phyloP scores from a whole-genome alignment of 352 stramenopile genomes.

The Pythium chondricola region DNA sequence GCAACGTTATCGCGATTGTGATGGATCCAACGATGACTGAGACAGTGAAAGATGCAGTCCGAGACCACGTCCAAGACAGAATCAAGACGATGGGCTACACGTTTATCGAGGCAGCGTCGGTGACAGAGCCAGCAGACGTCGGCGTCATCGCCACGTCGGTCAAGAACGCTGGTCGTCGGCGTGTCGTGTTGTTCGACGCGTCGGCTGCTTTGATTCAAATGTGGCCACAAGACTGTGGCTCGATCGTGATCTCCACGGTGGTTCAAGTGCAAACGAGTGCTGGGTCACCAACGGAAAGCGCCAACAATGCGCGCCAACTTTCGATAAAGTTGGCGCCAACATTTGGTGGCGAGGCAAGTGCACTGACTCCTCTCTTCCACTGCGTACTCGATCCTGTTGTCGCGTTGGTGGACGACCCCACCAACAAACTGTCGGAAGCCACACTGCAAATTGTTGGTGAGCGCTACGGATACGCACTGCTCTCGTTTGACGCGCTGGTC shows the following conservation, averaged over 20 bases:
- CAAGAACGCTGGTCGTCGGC: slow-evolving; percentile 1
- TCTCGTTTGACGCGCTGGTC: slow-evolving; percentile 19
- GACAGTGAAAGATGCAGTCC: neutral
- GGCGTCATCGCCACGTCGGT: neutral
- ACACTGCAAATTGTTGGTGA: slow-evolving; percentile 1
- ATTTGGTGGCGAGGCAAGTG: no score
- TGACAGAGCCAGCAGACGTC: neutral
- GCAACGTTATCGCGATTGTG: neutral
- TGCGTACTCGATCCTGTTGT: slow-evolving; percentile 29
- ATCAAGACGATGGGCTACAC: slow-evolving; percentile 14
- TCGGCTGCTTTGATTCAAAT: neutral
- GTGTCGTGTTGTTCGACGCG: slow-evolving; percentile 19
- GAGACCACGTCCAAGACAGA: neutral
- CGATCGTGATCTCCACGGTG: neutral
- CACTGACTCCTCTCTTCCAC: slow-evolving; percentile 20
- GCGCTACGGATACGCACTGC: slow-evolving; percentile 2
- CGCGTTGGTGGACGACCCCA: slow-evolving; percentile 21
- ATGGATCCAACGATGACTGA: neutral
- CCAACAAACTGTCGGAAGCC: slow-evolving; percentile 1
- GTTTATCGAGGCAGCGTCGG: slow-evolving; percentile 28
- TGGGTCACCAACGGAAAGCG: no score
- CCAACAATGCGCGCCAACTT: no score
- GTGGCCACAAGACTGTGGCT: neutral
- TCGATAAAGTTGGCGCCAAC: no score
- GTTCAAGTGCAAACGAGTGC: no score